Evolutionary conservation across 768 basidiomycete genomes (phyloP), one percentile per base, ranked within the genome.

Genomic region (Kwoniella mangroviensis): DNA sequence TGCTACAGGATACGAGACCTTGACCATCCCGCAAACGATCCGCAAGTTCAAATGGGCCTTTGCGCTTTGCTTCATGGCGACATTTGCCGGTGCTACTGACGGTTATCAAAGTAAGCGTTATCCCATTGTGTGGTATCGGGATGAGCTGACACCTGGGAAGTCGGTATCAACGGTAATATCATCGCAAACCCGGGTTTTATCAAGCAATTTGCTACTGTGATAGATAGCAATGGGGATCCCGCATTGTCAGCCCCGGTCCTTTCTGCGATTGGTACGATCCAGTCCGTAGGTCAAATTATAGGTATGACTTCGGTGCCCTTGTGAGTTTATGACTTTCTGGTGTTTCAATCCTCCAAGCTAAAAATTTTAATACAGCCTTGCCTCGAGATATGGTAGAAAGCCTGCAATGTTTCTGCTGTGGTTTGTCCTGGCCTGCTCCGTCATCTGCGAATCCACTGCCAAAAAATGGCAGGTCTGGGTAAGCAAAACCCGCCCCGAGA

Each of bases 121-220:
- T 28, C 0, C 24, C 24, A 21, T 10, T 11, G 57, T 15, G 10
- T 1, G n/a, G 10, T 9, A 60, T 34, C 9, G 24, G 15, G 15
- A 58, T 34, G 56, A 17, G 64, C 34, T 65, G 53, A 55, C 64
- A 41, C 19, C 34, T 6, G 19, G 19, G 21, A 21, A 67, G 65
- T 72, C 51, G 71, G 71, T 68, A 69, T 74, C 59, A 74, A 71
- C 40, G 73, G 73, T 11, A 74, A 68, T 45, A 71, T 74, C 64
- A 69, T 74, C n/a, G 73, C 73, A 51, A 74, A 72, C 52, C 51
- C 70, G 5, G 73, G 73, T 15, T 74, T 74, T n/a, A 57, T 72
- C 24, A 59, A 63, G 34, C 73, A 74, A 22, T 74, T 74, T 43
- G 67, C 67, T 0, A 74, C 73, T 1, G 56, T 42, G 4, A 24